Evolutionary conservation across 2,329 filamentous ascomycete species (phyloP), one percentile per base, ranked within the genome.

Genomic region (Colletotrichum caudatum): DNA sequence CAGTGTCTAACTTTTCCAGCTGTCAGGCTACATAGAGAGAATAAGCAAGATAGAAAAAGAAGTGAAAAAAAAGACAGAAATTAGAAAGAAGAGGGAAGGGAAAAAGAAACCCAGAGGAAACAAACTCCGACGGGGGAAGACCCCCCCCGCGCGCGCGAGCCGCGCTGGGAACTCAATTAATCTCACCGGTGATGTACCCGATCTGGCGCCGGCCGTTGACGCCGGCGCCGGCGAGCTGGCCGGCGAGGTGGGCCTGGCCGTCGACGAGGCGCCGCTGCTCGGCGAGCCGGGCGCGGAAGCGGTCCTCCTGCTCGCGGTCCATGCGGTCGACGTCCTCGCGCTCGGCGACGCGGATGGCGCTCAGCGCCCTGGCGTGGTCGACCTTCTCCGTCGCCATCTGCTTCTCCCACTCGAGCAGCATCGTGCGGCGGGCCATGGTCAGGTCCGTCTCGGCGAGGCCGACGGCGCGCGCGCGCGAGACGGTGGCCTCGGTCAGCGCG

Each of bases 151-250:
- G 26, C 6, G 14, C 3, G n/a, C n/a, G n/a, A n/a, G n/a, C n/a
- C n/a, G n/a, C n/a, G n/a, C n/a, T n/a, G n/a, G 1, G 1, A 2
- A 41, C 51, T 76, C 76, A 86, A 72, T 84, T 83, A 76, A 88
- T 69, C 80, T 89, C 87, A 59, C 83, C 83, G 57, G 84, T 84
- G 41, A 90, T 82, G 74, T 84, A 89, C n/a, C 88, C 88, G 80
- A 89, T 86, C 80, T 88, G 86, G 73, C 84, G 82, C 75, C 85
- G 79, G 53, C 78, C 78, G n/a, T 78, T 78, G 8, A 80, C 78
- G 37, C 78, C 78, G 23, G 74, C 74, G 44, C 67, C 74, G 5
- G 78, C 77, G 53, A 84, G 74, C 66, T 78, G 81, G 46, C 77
- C 77, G 23, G 83, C 83, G 9, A 84, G 77, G 48, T 74, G 72